Base-by-base conservation (phyloP, 371 early-diverging fungal species). In the Mucor indicus region DNA sequence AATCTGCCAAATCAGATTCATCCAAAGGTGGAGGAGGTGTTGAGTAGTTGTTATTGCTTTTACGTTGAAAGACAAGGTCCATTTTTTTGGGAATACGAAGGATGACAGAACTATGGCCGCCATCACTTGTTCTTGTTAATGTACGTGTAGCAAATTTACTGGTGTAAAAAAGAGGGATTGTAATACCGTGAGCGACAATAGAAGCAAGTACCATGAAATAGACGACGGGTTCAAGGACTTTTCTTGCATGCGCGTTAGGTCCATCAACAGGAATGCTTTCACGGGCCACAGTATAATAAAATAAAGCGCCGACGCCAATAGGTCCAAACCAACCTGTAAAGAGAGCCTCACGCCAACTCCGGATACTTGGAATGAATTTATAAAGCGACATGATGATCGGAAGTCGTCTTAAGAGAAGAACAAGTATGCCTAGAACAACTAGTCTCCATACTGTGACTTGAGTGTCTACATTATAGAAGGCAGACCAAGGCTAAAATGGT, bases 301-400 rank as follows among this genome's bases (percentile, higher is more conserved):
- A 98, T 1, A 97, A 58, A 1, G 97, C 95, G 1, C 87, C 83
- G 1, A 83, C 75, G 35, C 98, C 98, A 12, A 97, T 89, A 4
- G 98, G 98, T 0, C 97, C 98, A 72, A 96, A 98, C 92, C 94
- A 97, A 1, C 98, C 98, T 0, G 90, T 84, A 66, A 96, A 96
- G 0, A 93, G 51, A 0, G 91, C 93, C 53, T 97, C 94, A 15
- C 84, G 80, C 57, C 67, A 80, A 4, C 58, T 86, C 16, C 67
- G 64, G 6, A 96, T 60, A 1, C 86, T 80, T 0, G 90, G 89
- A 11, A 92, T 84, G 10, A 64, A 56, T 11, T 68, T 65, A 38
- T 83, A 81, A 17, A 89, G 50, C 0, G 77, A 64, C 31, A 93
- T 30, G 9, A 96, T 70, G 13, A 83, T 63, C 0, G 97, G 94